phyloP scores from a whole-genome alignment of 192 early-diverging fungal species.

The Haplosporangium gracile region DNA sequence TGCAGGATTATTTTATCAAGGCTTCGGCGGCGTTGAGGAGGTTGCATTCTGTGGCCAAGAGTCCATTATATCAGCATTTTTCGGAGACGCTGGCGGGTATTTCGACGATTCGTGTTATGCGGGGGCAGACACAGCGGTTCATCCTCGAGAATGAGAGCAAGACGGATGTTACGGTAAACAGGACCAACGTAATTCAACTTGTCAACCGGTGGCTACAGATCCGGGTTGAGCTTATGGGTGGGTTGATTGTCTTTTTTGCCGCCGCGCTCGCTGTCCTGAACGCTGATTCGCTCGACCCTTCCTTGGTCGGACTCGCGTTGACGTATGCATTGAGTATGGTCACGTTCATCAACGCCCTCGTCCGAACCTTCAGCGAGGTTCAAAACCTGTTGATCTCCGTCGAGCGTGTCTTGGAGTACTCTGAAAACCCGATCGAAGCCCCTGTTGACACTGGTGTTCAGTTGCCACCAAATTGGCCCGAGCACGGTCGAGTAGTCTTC shows the following conservation, averaged over 20 bases:
- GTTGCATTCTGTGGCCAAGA: constrained; percentile 62
- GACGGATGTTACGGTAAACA: constrained; percentile 7
- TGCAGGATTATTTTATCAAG: constrained; percentile 79
- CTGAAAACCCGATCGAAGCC: constrained; percentile 83
- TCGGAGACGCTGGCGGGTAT: constrained; percentile 81
- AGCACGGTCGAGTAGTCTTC: constrained; percentile 80
- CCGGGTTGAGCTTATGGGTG: constrained; percentile 67
- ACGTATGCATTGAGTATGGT: constrained; percentile 77
- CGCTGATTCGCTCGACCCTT: constrained; percentile 71
- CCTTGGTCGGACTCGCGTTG: constrained; percentile 73
- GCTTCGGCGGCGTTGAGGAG: constrained; percentile 90
- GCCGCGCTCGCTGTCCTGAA: constrained; percentile 78
- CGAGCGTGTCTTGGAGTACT: constrained; percentile 88
- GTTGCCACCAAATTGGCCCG: constrained; percentile 79
- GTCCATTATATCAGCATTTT: constrained; percentile 83
- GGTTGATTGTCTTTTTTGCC: constrained; percentile 81
- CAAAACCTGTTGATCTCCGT: constrained; percentile 87
- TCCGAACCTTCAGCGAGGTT: constrained; percentile 74
- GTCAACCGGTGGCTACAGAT: constrained; percentile 77
- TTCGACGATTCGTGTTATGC: constrained; percentile 85
- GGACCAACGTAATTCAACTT: constrained; percentile 32
- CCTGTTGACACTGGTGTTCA: constrained; percentile 73
- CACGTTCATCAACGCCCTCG: constrained; percentile 62
- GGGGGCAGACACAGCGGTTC: constrained; percentile 66
- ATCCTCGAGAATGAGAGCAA: constrained; percentile 58